phyloP scores from a whole-genome alignment of 495 filamentous ascomycete genomes.

The Penicillium pulvis region DNA sequence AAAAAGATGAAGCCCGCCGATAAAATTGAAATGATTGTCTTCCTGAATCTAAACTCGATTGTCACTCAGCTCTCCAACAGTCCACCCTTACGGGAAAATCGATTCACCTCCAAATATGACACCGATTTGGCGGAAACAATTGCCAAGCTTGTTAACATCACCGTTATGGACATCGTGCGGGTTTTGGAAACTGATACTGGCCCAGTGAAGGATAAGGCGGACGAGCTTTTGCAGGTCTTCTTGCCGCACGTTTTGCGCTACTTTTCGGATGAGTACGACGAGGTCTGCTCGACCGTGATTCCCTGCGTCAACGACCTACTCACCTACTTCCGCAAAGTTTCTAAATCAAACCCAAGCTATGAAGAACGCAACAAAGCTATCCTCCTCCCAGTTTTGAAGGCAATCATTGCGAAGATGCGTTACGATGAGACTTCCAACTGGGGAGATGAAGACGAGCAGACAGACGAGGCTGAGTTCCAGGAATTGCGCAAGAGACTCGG shows the following conservation, averaged over 20 bases:
- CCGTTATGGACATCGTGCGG: conserved; percentile 80
- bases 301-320: conserved; percentile 88
- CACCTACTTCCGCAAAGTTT: conserved; percentile 78
- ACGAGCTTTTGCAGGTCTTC: conserved; percentile 76
- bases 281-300: conserved; percentile 93
- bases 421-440: conserved; percentile 93
- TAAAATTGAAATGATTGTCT: conserved; percentile 90
- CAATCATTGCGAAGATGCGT: conserved; percentile 91
- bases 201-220: conserved; percentile 61
- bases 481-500: conserved; percentile 88
- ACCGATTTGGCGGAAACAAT: conserved; percentile 92
- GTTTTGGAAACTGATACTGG: conserved; percentile 65
- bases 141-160: conserved; percentile 93
- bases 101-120: conserved; percentile 83
- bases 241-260: conserved; percentile 84
- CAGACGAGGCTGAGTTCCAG: conserved; percentile 98
- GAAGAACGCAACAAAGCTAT: conserved; percentile 71
- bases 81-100: conserved; percentile 72
- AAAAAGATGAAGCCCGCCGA: conserved; percentile 96
- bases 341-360: conserved; percentile 60
- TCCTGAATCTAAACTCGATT: conserved; percentile 82
- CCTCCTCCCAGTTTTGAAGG: conserved; percentile 82
- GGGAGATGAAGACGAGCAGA: conserved; percentile 92
- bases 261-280: conserved; percentile 97
- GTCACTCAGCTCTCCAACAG: conserved; percentile 79